These are phyloP conservation scores for Hortaea sp. DNA, from an alignment of 2,329 filamentous ascomycete species.

Conservation along the genomic window DNA sequence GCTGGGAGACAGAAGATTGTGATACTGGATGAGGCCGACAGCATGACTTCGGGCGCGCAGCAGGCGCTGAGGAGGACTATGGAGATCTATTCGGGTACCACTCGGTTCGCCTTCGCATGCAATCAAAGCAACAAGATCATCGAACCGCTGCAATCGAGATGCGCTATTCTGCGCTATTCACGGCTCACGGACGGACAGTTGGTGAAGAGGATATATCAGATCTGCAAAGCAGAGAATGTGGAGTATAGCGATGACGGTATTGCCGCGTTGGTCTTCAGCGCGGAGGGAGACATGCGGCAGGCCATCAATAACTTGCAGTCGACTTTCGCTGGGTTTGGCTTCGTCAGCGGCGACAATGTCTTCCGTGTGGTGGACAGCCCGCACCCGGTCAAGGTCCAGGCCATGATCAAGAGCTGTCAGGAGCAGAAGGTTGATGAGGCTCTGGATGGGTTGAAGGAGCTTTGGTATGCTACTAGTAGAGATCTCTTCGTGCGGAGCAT, in stretches of 20 bases:
- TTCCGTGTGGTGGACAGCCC: constrained; percentile 96
- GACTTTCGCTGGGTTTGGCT: constrained; percentile 84
- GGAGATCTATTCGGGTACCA: constrained; percentile 97
- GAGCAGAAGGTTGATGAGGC: constrained; percentile 85
- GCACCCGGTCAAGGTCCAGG: constrained; percentile 96
- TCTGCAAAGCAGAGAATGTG: constrained; percentile 85
- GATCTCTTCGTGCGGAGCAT: not conserved
- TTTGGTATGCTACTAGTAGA: constrained; percentile 51
- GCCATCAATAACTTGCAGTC: constrained; percentile 98
- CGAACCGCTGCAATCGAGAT: constrained; percentile 93
- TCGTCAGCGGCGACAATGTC: constrained; percentile 95
- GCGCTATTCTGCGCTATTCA: constrained; percentile 88
- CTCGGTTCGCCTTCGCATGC: constrained; percentile 93
- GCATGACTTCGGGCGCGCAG: constrained; percentile 93
- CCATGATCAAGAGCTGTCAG: constrained; percentile 95
- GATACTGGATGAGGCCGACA: constrained; percentile 94
- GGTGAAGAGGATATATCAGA: constrained; percentile 80
- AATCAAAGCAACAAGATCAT: constrained; percentile 99
- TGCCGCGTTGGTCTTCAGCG: constrained; percentile 91
- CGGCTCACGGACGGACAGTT: constrained; percentile 87
- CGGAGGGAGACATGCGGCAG: constrained; percentile 97
- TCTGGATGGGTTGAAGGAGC: constrained; percentile 73
- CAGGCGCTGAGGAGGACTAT: constrained; percentile 91
- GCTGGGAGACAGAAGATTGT: constrained; percentile 88
- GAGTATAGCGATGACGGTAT: constrained; percentile 87